phyloP scores from a whole-genome alignment of 345 rosid species.

The Hibiscus tridactylites region DNA sequence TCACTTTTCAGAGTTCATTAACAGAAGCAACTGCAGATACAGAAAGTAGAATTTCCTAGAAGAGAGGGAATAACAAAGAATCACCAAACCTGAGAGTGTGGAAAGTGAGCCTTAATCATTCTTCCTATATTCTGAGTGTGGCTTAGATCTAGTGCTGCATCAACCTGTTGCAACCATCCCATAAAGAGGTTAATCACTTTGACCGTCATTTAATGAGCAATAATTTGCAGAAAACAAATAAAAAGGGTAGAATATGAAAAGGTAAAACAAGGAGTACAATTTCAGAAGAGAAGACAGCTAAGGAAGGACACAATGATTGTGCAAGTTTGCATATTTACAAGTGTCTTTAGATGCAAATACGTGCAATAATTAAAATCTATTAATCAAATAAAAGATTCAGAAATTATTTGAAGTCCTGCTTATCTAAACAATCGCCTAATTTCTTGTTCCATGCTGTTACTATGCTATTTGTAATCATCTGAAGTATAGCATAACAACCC shows the following conservation, averaged over 20 bases:
- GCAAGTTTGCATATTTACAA: neutral
- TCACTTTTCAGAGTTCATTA: neutral
- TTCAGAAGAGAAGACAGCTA: neutral
- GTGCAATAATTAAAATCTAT: neutral
- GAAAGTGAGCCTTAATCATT: slow-evolving; percentile 55
- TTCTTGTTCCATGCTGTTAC: neutral
- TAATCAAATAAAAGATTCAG: neutral
- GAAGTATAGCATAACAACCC: neutral
- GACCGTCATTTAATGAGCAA: slow-evolving; percentile 1
- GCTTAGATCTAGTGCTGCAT: slow-evolving; percentile 92
- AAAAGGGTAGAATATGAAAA: neutral
- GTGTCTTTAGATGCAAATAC: neutral
- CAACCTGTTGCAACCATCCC: slow-evolving; percentile 39
- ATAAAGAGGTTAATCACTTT: neutral
- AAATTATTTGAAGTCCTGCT: neutral
- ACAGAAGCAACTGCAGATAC: neutral
- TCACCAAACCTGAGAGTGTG: slow-evolving; percentile 55
- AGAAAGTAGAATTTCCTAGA: neutral
- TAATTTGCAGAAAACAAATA: neutral
- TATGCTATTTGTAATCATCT: neutral
- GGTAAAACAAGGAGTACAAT: neutral
- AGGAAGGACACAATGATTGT: neutral
- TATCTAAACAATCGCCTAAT: neutral
- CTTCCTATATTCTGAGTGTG: slow-evolving; percentile 93
- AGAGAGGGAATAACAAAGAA: neutral